Evolutionary conservation across 306 rosid species (phyloP).

Genomic region (Citrullus amarus): DNA sequence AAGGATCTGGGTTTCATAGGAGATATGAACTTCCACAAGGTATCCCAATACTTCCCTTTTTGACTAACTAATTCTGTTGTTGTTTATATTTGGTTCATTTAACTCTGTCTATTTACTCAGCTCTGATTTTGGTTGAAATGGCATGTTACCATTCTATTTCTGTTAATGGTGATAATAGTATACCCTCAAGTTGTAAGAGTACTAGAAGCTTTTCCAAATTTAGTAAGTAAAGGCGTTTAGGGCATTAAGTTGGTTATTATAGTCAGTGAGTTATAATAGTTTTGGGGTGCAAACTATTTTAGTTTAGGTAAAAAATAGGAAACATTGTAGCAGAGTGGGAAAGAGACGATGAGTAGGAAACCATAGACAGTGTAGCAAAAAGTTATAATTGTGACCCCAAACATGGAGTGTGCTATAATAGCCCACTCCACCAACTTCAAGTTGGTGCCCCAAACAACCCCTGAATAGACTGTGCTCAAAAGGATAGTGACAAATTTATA

Average conservation of each 20-base stretch:
- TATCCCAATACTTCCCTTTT: background rate
- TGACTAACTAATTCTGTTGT: background rate
- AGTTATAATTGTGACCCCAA: too few relatives aligned
- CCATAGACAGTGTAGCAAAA: too few relatives aligned
- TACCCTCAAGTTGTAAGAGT: background rate
- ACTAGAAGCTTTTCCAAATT: background rate
- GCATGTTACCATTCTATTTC: background rate
- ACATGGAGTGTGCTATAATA: too few relatives aligned
- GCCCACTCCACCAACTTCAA: too few relatives aligned
- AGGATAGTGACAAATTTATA: background rate
- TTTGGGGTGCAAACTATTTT: too few relatives aligned
- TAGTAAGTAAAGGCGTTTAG: background rate
- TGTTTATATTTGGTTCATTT: background rate
- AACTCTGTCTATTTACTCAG: background rate
- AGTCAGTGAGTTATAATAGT: too few relatives aligned
- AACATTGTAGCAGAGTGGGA: too few relatives aligned
- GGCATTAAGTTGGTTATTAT: too few relatives aligned
- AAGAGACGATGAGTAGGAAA: too few relatives aligned
- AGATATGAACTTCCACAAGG: constrained; percentile 51
- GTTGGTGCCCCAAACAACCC: too few relatives aligned
- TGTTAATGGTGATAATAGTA: background rate
- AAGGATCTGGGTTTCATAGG: constrained; percentile 36
- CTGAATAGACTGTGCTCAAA: background rate
- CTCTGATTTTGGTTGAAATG: background rate
- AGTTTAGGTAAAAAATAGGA: too few relatives aligned